phyloP scores from a whole-genome alignment of 2,329 filamentous ascomycete genomes.

The Aspergillus sp. region DNA sequence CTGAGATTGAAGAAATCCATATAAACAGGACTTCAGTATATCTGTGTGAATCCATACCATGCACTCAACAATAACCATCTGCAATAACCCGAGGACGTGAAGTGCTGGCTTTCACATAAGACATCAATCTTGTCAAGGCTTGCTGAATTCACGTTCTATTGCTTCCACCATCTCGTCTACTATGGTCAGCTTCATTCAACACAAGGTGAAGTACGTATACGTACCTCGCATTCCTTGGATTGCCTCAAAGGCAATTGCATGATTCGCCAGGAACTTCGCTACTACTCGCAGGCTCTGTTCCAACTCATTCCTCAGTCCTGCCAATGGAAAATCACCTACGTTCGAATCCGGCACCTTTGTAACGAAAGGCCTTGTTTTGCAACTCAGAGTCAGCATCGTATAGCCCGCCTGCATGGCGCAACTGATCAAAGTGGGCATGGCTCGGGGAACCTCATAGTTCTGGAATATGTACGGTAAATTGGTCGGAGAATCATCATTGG shows the following conservation, averaged over 20 bases:
- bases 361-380: slow-evolving; percentile 17
- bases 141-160: not conserved
- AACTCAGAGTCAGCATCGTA: slow-evolving; percentile 31
- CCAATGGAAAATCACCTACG: slow-evolving; percentile 1
- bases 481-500: slow-evolving; percentile 6
- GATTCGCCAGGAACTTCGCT: slow-evolving; percentile 21
- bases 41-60: no score
- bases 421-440: slow-evolving; percentile 32
- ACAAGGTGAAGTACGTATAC: not conserved
- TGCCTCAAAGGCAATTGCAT: slow-evolving; percentile 27
- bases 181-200: not conserved
- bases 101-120: no score
- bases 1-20: no score
- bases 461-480: slow-evolving; percentile 8
- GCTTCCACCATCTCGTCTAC: slow-evolving; percentile 1
- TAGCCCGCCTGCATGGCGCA: slow-evolving; percentile 29
- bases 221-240: slow-evolving; percentile 25
- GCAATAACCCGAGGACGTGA: no score
- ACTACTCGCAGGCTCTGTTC: slow-evolving; percentile 22
- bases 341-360: not conserved
- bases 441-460: slow-evolving; percentile 22
- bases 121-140: not conserved
- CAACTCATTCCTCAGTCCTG: slow-evolving; percentile 22
- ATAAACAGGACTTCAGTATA: no score
- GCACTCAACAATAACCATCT: no score